Percentiles rank a stretch among this genome's conserved stretches.
phyloP scores from a whole-genome alignment of 768 basidiomycete genomes.

The Tulasnella sp. region DNA sequence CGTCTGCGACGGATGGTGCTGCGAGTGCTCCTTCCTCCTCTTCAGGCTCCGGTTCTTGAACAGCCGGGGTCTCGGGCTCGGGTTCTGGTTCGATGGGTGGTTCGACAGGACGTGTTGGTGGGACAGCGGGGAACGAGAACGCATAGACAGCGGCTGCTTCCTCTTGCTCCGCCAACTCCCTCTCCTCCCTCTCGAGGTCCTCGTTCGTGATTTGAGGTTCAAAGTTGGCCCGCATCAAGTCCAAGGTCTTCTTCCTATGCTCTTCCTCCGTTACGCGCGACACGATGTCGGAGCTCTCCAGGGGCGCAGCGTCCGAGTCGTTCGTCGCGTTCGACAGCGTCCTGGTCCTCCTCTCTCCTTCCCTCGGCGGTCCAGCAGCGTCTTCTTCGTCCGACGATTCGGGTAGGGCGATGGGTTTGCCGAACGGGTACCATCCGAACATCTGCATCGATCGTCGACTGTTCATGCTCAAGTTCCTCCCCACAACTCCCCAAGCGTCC shows the following conservation, averaged over 20 bases:
- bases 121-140: neutral
- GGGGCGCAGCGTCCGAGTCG: conserved; percentile 5
- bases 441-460: neutral
- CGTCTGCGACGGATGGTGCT: neutral
- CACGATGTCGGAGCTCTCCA: neutral
- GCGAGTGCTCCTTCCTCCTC: neutral
- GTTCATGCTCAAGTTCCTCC: neutral
- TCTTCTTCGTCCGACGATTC: neutral
- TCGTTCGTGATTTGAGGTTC: neutral
- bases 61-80: neutral
- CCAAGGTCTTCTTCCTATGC: neutral
- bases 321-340: neutral
- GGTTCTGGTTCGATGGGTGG: neutral
- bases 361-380: neutral
- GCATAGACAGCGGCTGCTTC: neutral
- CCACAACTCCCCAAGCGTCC: conserved; percentile 3
- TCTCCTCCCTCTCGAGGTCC: neutral
- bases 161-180: conserved; percentile 1
- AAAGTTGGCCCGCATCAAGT: neutral
- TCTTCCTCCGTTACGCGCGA: neutral
- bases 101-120: neutral
- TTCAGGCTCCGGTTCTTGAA: neutral
- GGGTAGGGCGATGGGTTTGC: conserved; percentile 3
- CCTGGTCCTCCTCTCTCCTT: neutral
- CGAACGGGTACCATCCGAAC: conserved; percentile 13